phyloP scores from a whole-genome alignment of 768 basidiomycete species.

The Boletus tylopilopsis region DNA sequence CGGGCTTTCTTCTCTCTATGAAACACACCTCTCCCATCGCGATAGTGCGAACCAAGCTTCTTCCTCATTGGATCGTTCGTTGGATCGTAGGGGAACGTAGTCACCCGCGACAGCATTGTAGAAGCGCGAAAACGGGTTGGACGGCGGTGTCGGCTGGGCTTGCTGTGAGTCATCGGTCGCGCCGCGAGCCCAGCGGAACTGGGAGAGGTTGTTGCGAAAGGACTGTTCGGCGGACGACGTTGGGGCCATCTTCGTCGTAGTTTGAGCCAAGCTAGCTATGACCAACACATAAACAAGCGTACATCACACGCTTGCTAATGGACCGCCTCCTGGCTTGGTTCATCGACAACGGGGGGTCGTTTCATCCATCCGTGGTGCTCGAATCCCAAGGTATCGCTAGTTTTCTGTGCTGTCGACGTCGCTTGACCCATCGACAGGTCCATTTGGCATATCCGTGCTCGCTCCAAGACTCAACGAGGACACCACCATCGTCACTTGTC shows the following conservation, averaged over 20 bases:
- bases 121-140: slow-evolving; percentile 80
- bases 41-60: slow-evolving; percentile 92
- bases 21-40: slow-evolving; percentile 81
- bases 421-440: slow-evolving; percentile 27
- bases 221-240: slow-evolving; percentile 47
- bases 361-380: slow-evolving; percentile 47
- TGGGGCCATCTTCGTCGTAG: slow-evolving; percentile 6
- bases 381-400: slow-evolving; percentile 38
- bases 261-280: not conserved
- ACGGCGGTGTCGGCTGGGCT: slow-evolving; percentile 32
- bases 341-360: slow-evolving; percentile 41
- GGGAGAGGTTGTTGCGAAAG: slow-evolving; percentile 73
- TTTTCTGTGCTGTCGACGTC: not conserved
- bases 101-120: slow-evolving; percentile 82
- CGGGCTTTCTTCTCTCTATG: not conserved
- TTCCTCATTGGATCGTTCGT: slow-evolving; percentile 85
- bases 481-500: slow-evolving; percentile 59
- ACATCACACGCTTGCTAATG: not conserved
- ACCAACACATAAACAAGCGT: not conserved
- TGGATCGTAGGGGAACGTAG: slow-evolving; percentile 84
- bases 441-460: slow-evolving; percentile 47
- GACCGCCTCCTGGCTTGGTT: slow-evolving; percentile 51
- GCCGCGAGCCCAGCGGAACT: slow-evolving; percentile 84
- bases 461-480: slow-evolving; percentile 50
- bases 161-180: slow-evolving; percentile 66